Base-by-base conservation (phyloP, 2,329 filamentous ascomycete genomes). In the Paramyrothecium sp. region DNA sequence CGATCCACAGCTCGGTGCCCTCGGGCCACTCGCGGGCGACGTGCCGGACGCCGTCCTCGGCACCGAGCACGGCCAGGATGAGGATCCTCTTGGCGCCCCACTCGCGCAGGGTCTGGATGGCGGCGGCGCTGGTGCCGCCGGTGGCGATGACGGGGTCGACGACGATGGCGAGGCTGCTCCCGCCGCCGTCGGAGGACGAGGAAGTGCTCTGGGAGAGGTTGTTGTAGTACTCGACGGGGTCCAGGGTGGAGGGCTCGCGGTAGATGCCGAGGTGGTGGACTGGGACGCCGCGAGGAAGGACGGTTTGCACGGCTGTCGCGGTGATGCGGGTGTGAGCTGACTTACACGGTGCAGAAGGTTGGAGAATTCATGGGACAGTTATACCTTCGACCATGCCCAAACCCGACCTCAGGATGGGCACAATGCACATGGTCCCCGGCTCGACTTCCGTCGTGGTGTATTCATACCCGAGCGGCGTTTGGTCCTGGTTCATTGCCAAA, bases 211-310 rank as follows among this genome's bases (percentile, higher is more conserved):
- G 89, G 38, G 92, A 92, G 20, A 97, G 87, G 75, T 97, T 97
- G 81, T 97, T 97, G 84, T 97, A 97, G 83, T 97, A 97, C 76
- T 97, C 93, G 58, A 97, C 93, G 3, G 93, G 92, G 67, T 92
- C 87, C 56, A 97, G 87, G 49, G 91, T 94, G 56, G 86, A 86
- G 59, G 90, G 91, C 72, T 97, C 93, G 69, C 93, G 91, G 81
- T 94, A 98, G 69, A 98, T 89, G 63, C 95, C 94, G 8, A 98
- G 89, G 73, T 98, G 94, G 78, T 98, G 92, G 62, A 97, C 85
- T 7, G 92, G 89, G 33, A 94, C 90, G 16, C 91, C 84, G 41
- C 75, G 71, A 19, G 94, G 93, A 58, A 98, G 91, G 67, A 98
- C 82, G 26, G 87, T 88, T 77, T 94, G 89, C 48, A 97, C 79